Percentiles rank a stretch among this genome's conserved stretches.
Evolutionary conservation across 768 basidiomycete species (phyloP).

Genomic region (Hypholoma fasciculare): DNA sequence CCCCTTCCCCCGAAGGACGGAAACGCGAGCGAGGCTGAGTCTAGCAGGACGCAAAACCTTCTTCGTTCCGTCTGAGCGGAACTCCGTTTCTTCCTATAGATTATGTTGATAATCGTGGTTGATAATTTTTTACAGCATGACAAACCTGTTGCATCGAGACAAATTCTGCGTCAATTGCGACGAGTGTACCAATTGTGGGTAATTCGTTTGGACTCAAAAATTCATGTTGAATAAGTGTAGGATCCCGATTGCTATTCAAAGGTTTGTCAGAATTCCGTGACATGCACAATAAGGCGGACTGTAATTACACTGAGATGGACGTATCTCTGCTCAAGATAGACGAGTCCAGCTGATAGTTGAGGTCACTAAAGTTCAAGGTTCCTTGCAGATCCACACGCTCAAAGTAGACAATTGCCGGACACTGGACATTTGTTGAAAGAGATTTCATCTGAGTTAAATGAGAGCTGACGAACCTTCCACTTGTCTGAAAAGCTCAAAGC

Average conservation of each 20-base stretch:
- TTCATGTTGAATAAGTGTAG: constrained; percentile 73
- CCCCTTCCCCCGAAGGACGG: constrained; percentile 87
- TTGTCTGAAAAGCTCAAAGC: constrained; percentile 83
- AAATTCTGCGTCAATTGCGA: constrained; percentile 98
- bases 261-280: background rate
- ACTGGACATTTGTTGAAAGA: constrained; percentile 36
- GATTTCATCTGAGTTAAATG: background rate
- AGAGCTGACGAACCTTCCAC: constrained; percentile 75
- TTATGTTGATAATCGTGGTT: background rate
- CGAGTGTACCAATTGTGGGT: constrained; percentile 81
- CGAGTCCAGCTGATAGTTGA: constrained; percentile 70
- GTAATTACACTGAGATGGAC: constrained; percentile 77
- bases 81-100: constrained; percentile 88
- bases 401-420: constrained; percentile 88
- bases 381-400: constrained; percentile 68
- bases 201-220: constrained; percentile 71
- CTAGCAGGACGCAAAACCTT: constrained; percentile 90
- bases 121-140: background rate
- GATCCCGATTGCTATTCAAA: constrained; percentile 69
- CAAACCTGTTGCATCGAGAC: constrained; percentile 92
- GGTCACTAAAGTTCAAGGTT: constrained; percentile 58
- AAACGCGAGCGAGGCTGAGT: constrained; percentile 91
- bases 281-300: background rate
- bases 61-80: constrained; percentile 91
- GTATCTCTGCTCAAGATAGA: constrained; percentile 83